Evolutionary conservation across 108 stramenopile genomes (phyloP).

Genomic region (Aurantiochytrium sp.): DNA sequence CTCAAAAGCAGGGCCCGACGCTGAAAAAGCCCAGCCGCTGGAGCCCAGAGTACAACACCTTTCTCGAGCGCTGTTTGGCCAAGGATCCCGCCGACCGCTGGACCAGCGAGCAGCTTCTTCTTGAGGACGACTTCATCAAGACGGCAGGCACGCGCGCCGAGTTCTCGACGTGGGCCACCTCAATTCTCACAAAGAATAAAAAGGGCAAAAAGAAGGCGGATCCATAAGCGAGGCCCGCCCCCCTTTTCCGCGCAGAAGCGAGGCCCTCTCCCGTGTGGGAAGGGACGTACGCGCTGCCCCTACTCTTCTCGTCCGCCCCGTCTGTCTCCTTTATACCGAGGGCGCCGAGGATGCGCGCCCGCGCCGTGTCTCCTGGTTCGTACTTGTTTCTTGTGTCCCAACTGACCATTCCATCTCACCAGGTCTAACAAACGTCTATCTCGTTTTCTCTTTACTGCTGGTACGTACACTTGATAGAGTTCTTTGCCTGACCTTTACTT

Average conservation of each 20-base stretch:
- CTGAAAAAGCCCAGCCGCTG: conserved; percentile 49
- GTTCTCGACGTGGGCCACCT: conserved; percentile 37
- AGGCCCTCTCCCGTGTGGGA: too few species aligned
- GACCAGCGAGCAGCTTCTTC: conserved; percentile 58
- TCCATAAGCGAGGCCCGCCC: not conserved
- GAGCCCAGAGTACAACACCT: conserved; percentile 55
- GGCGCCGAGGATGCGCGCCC: too few species aligned
- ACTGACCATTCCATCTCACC: too few species aligned
- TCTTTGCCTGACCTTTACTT: too few species aligned
- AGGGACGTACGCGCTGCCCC: too few species aligned
- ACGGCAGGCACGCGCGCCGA: conserved; percentile 54
- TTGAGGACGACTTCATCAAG: conserved; percentile 57
- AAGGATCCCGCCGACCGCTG: conserved; percentile 46
- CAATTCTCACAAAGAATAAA: not conserved
- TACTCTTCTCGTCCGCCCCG: too few species aligned
- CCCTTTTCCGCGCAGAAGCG: not conserved
- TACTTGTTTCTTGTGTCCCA: too few species aligned
- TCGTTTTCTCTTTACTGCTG: too few species aligned
- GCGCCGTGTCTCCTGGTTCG: too few species aligned
- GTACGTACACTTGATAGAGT: too few species aligned
- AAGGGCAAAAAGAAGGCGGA: conserved; percentile 19
- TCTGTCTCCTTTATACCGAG: too few species aligned
- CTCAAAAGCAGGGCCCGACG: conserved; percentile 53
- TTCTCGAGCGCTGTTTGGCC: conserved; percentile 49
- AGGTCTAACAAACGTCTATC: too few species aligned